A percentile compares a stretch with the other conserved stretches of the same genome.
phyloP scores from a whole-genome alignment of 495 filamentous ascomycete genomes.

The Letharia lupina region DNA sequence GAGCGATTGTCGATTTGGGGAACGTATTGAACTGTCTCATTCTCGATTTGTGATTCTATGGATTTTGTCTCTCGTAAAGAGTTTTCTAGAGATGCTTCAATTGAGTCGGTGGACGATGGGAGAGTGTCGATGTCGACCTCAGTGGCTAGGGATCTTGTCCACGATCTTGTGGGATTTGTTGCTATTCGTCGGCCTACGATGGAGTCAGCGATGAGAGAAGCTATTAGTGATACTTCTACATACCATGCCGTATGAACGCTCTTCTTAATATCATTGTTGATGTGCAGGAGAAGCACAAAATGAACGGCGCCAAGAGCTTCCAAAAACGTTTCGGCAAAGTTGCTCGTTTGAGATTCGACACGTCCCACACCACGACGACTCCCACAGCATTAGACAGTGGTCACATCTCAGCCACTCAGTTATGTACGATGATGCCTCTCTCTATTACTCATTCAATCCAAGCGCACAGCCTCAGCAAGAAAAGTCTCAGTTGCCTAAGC shows the following conservation, averaged over 20 bases:
- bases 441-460: constrained; percentile 52
- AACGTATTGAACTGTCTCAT: constrained; percentile 14
- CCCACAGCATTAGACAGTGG: neutral
- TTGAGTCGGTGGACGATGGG: constrained; percentile 5
- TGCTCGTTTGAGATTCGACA: constrained; percentile 9
- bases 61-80: constrained; percentile 21
- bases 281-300: constrained; percentile 1
- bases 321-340: constrained; percentile 14
- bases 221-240: neutral
- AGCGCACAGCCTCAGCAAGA: constrained; percentile 42
- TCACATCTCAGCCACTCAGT: neutral
- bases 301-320: constrained; percentile 1
- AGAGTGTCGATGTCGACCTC: constrained; percentile 14
- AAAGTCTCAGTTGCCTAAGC: constrained; percentile 32
- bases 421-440: constrained; percentile 74
- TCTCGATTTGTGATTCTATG: constrained; percentile 21
- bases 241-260: constrained; percentile 19
- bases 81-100: constrained; percentile 22
- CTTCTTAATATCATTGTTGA: constrained; percentile 23
- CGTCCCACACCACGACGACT: neutral
- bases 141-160: constrained; percentile 23
- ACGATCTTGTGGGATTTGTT: constrained; percentile 7
- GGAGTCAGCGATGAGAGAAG: neutral
- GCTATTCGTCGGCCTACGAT: constrained; percentile 4
- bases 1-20: constrained; percentile 22